Evolutionary conservation across 257 asterid genomes (phyloP).

Genomic region (Primulina huaijiensis): DNA sequence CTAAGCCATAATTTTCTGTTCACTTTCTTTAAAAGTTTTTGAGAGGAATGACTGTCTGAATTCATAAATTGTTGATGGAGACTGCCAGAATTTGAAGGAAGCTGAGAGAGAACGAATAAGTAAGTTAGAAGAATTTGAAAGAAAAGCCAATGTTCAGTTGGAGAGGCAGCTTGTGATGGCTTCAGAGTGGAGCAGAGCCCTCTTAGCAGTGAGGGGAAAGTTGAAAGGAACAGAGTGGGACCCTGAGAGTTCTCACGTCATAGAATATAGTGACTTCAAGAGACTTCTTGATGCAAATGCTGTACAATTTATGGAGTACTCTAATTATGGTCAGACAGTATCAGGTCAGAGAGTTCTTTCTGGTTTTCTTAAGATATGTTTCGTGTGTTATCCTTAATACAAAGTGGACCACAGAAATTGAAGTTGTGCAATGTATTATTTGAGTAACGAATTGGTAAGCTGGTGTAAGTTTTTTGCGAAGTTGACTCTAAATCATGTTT

Average conservation of each 20-base stretch:
- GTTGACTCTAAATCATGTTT: conserved; percentile 14
- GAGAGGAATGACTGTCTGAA: conserved; percentile 25
- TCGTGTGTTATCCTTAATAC: neutral
- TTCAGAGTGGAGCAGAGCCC: conserved; percentile 92
- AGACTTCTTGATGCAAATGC: conserved; percentile 77
- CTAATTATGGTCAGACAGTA: conserved; percentile 90
- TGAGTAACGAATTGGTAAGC: neutral
- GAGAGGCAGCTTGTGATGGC: conserved; percentile 97
- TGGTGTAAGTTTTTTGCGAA: conserved; percentile 10
- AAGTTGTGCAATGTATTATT: conserved; percentile 15
- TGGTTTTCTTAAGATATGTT: conserved; percentile 12
- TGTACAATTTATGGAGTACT: conserved; percentile 90
- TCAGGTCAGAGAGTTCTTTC: conserved; percentile 53
- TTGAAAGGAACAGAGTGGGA: conserved; percentile 95
- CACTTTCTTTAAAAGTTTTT: conserved; percentile 7
- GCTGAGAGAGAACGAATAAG: conserved; percentile 72
- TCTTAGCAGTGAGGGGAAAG: conserved; percentile 78
- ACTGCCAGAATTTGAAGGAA: conserved; percentile 78
- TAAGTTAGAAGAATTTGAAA: conserved; percentile 74
- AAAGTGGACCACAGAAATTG: conserved; percentile 5
- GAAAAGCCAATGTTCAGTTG: conserved; percentile 87
- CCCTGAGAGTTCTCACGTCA: conserved; percentile 73
- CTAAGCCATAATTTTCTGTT: neutral
- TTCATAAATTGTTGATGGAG: conserved; percentile 35
- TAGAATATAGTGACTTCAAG: conserved; percentile 82